Base-by-base conservation (phyloP, 2,329 filamentous ascomycete species). In the Hypoxylon sp. region DNA sequence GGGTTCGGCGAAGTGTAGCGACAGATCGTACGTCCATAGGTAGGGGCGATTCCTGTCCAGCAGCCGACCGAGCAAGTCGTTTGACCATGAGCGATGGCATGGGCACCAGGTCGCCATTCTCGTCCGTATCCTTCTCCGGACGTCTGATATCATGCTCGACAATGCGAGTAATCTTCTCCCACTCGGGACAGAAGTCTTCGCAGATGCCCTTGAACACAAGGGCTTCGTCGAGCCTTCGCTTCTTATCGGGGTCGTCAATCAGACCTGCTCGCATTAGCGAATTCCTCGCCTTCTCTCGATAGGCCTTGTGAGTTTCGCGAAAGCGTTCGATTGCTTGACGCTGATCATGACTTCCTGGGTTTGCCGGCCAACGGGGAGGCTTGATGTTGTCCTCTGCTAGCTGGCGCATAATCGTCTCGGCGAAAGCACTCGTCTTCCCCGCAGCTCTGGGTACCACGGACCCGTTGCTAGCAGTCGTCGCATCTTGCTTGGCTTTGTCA, bases 141-240 rank as follows among this genome's bases (percentile, higher is more conserved):
- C 74, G 74, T 62, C 83, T 80, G 18, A 87, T 79, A 58, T 88
- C 83, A 64, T 79, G 76, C 68, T 88, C 84, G 43, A 81, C 82
- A 53, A 89, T 88, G 58, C 86, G 80, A 46, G 79, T 83, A 27
- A 87, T 80, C 69, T 83, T 83, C 69, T 89, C 87, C 70, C 83
- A 88, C 61, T 88, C 83, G 4, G 87, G 87, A 59, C 87, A 89
- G 86, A 88, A 89, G 21, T 87, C 83, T 65, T 88, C 84, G 66
- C 86, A 88, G 41, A 86, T 87, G 11, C 87, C 87, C 69, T 86
- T 86, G 68, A 89, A 89, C 37, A 83, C 81, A 43, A 89, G 84
- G 5, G 87, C 87, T 68, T 89, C 82, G 55, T 83, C 79, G 6
- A 89, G 77, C 15, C 79, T 81, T 67, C 86, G 85, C 52, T 82